phyloP scores from a whole-genome alignment of 225 moss, liverwort and hornwort species.

The Straminergon stramineum region DNA sequence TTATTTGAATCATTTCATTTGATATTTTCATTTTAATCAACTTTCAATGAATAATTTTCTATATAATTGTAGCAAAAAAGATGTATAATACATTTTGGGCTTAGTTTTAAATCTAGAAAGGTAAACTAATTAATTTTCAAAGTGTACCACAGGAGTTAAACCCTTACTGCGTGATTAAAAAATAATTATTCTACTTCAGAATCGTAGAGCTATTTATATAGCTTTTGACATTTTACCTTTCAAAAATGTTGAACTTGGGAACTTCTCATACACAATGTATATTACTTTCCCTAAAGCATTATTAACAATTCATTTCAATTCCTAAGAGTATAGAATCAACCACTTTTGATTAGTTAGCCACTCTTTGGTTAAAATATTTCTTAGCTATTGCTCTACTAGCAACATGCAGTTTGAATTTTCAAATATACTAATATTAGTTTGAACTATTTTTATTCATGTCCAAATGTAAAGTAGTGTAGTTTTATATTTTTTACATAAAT shows the following conservation, averaged over 20 bases:
- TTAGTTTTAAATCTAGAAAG: too few species aligned
- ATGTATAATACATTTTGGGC: too few species aligned
- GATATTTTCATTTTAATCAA: too few species aligned
- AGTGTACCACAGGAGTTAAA: too few species aligned
- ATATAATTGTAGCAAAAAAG: too few species aligned
- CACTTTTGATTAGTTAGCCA: rapidly evolving
- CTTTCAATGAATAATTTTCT: too few species aligned
- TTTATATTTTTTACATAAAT: background rate
- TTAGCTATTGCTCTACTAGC: too few species aligned
- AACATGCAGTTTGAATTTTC: too few species aligned
- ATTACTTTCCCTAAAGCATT: background rate
- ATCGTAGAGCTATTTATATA: too few species aligned
- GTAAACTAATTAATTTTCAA: too few species aligned
- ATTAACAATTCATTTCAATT: background rate
- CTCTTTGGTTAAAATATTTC: background rate
- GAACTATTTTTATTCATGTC: background rate
- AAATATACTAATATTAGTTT: background rate
- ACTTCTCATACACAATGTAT: rapidly evolving
- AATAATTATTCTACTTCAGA: too few species aligned
- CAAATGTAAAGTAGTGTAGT: background rate
- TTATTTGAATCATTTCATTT: background rate
- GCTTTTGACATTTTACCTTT: background rate
- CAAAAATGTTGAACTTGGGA: background rate
- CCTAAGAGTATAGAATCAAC: background rate
- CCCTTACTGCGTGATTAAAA: too few species aligned